Evolutionary conservation across 495 filamentous ascomycete genomes (phyloP).

Genomic region (Aspergillus ellipticus): DNA sequence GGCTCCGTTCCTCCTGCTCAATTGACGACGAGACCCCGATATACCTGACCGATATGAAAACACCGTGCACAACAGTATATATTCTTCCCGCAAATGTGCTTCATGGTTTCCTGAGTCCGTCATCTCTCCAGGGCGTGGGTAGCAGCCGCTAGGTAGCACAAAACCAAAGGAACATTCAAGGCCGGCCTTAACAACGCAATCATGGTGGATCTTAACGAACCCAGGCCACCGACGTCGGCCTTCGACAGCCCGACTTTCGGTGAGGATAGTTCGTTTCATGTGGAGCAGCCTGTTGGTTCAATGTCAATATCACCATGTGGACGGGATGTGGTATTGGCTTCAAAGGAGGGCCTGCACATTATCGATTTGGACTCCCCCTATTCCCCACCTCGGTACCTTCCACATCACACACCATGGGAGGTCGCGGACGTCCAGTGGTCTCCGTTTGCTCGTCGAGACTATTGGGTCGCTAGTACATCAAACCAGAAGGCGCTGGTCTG

Average conservation of each 20-base stretch:
- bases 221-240: slow-evolving; percentile 55
- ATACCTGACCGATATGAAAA: slow-evolving; percentile 18
- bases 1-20: slow-evolving; percentile 1
- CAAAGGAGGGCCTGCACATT: slow-evolving; percentile 80
- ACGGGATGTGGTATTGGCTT: slow-evolving; percentile 87
- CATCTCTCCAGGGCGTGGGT: slow-evolving; percentile 6
- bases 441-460: slow-evolving; percentile 81
- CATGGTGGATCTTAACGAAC: slow-evolving; percentile 40
- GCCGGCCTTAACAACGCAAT: slow-evolving; percentile 16
- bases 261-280: slow-evolving; percentile 75
- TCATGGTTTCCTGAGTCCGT: slow-evolving; percentile 11
- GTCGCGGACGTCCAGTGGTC: slow-evolving; percentile 99
- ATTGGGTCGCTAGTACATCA: slow-evolving; percentile 90
- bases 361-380: slow-evolving; percentile 92
- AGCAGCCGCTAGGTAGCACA: slow-evolving; percentile 3
- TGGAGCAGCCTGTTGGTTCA: slow-evolving; percentile 71
- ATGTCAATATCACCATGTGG: slow-evolving; percentile 91
- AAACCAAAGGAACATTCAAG: slow-evolving; percentile 14
- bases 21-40: slow-evolving; percentile 3
- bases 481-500: slow-evolving; percentile 95
- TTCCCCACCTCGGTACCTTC: slow-evolving; percentile 80
- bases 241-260: slow-evolving; percentile 86
- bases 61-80: background rate
- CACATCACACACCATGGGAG: slow-evolving; percentile 86
- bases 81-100: slow-evolving; percentile 5